phyloP scores from a whole-genome alignment of 352 stramenopile genomes.

The Globisporangium echinulatum region DNA sequence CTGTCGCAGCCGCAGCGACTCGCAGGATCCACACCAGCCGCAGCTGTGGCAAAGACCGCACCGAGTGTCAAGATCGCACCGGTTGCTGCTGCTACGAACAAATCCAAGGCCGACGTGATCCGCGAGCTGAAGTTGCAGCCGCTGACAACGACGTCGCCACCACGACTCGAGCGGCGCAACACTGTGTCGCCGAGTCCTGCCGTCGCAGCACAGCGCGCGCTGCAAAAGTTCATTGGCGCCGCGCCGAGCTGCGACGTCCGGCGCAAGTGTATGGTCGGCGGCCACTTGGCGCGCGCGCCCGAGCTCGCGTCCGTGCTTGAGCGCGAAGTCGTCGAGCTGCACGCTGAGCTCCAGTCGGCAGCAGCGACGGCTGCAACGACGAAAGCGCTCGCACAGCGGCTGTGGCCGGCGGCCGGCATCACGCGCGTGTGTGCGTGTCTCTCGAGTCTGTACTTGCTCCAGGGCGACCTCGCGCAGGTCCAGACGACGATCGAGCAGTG shows the following conservation, averaged over 20 bases:
- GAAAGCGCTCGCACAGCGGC: conserved; percentile 37
- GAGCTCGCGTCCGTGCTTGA: conserved; percentile 59
- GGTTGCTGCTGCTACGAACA: not conserved
- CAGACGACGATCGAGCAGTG: conserved; percentile 47
- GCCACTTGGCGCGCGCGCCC: conserved; percentile 47
- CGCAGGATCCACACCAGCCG: not conserved
- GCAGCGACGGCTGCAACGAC: conserved; percentile 62
- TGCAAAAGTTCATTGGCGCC: conserved; percentile 68
- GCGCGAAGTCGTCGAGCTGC: conserved; percentile 57
- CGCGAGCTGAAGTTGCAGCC: conserved; percentile 11
- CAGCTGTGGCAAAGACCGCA: conserved; percentile 2
- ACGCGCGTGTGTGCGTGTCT: conserved; percentile 76
- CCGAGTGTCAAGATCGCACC: too few species aligned
- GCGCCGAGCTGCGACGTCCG: conserved; percentile 67
- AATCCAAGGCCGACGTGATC: conserved; percentile 11
- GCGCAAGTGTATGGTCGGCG: conserved; percentile 65
- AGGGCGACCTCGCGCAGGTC: conserved; percentile 57
- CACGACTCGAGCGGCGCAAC: conserved; percentile 19
- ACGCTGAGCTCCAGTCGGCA: conserved; percentile 54
- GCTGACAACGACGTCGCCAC: not conserved
- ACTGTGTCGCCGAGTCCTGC: conserved; percentile 49
- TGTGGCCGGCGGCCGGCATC: conserved; percentile 78
- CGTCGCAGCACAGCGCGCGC: conserved; percentile 45
- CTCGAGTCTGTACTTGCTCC: conserved; percentile 64
- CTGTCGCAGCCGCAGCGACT: not conserved